Evolutionary conservation across 441 rosid species (phyloP).

Genomic region (Gossypium davidsonii): DNA sequence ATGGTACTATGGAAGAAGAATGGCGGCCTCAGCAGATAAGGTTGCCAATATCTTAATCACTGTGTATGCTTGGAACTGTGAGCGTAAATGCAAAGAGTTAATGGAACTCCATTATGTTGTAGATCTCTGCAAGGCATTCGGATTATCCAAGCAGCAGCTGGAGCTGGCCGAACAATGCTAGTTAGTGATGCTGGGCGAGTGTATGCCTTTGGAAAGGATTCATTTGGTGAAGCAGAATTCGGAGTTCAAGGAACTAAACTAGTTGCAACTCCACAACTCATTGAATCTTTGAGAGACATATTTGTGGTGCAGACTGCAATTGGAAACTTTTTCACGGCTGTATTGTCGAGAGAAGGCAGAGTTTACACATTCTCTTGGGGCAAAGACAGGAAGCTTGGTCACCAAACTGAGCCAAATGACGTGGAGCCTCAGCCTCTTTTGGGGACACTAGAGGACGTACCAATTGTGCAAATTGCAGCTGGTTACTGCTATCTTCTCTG

Average conservation of each 20-base stretch:
- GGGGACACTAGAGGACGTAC: slow-evolving; percentile 76
- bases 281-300: slow-evolving; percentile 67
- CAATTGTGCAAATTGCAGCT: slow-evolving; percentile 89
- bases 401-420: slow-evolving; percentile 67
- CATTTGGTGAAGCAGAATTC: slow-evolving; percentile 66
- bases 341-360: slow-evolving; percentile 87
- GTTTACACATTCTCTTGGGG: slow-evolving; percentile 98
- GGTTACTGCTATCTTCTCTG: slow-evolving; percentile 98
- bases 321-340: slow-evolving; percentile 83
- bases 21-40: slow-evolving; percentile 70
- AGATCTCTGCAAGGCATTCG: slow-evolving; percentile 92
- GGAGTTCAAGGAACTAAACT: slow-evolving; percentile 47
- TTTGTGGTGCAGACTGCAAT: slow-evolving; percentile 96
- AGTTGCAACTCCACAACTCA: slow-evolving; percentile 60
- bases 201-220: slow-evolving; percentile 77
- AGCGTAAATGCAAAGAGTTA: slow-evolving; percentile 32
- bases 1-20: slow-evolving; percentile 68
- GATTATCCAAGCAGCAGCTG: slow-evolving; percentile 90
- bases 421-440: slow-evolving; percentile 73
- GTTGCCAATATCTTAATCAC: slow-evolving; percentile 43
- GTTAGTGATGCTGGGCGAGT: slow-evolving; percentile 79
- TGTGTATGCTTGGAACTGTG: slow-evolving; percentile 23
- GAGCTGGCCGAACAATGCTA: slow-evolving; percentile 93
- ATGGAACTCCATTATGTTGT: slow-evolving; percentile 50
- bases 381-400: slow-evolving; percentile 66